A percentile compares a stretch with the other conserved stretches of the same genome.
Conservation (phyloP, 2,329 filamentous ascomycete genomes). For the Cytospora piceae region DNA sequence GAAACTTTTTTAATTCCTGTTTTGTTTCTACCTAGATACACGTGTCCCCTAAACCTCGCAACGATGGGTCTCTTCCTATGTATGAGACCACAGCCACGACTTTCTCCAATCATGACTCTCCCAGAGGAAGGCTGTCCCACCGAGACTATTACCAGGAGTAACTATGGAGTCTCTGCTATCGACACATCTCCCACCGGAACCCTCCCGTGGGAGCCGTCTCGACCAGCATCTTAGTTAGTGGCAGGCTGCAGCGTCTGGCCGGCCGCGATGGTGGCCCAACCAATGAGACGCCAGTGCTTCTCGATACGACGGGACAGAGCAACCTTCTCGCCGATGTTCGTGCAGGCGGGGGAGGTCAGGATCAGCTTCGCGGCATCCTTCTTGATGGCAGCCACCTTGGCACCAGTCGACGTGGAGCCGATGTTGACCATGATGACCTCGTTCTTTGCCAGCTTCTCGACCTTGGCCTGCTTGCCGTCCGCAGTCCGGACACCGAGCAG, state of each 20-base stretch:
- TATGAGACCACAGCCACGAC: background rate
- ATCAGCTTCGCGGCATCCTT: conserved; percentile 96
- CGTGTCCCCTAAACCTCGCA: conserved; percentile 2
- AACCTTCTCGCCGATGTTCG: conserved; percentile 97
- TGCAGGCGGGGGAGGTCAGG: conserved; percentile 92
- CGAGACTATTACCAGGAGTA: background rate
- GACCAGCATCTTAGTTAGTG: conserved; percentile 21
- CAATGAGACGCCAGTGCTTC: conserved; percentile 97
- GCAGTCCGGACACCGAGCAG: conserved; percentile 96
- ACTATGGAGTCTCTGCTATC: conserved; percentile 1
- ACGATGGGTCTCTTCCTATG: background rate
- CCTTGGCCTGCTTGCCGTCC: conserved; percentile 99
- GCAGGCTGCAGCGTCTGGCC: conserved; percentile 38
- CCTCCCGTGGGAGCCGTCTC: background rate
- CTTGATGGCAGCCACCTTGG: conserved; percentile 96
- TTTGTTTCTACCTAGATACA: conserved; percentile 12
- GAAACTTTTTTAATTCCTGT: conserved; percentile 28
- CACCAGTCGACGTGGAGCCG: conserved; percentile 93
- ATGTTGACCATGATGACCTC: conserved; percentile 99
- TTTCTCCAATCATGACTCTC: background rate
- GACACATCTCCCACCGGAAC: background rate
- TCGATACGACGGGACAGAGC: conserved; percentile 95
- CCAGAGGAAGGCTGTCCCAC: background rate
- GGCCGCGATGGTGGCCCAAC: conserved; percentile 81
- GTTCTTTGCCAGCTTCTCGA: conserved; percentile 96